phyloP scores from a whole-genome alignment of 2,329 filamentous ascomycete species.

The Knufia fluminis region DNA sequence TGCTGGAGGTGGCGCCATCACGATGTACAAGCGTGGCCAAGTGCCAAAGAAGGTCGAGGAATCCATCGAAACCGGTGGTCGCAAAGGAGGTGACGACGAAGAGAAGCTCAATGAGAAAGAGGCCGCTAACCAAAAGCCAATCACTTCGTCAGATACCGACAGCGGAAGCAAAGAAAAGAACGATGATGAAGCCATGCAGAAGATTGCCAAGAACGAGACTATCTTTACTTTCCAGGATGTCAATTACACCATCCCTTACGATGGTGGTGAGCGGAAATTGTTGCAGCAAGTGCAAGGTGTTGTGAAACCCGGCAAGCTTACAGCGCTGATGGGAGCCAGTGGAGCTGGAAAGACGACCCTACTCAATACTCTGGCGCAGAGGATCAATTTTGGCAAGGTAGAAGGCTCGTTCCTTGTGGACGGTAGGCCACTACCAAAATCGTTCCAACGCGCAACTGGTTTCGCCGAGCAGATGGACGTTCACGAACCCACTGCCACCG shows the following conservation, averaged over 20 bases:
- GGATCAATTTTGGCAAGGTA: slow-evolving; percentile 37
- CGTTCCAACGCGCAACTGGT: slow-evolving; percentile 46
- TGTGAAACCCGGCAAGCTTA: slow-evolving; percentile 66
- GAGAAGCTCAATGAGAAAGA: slow-evolving; percentile 30
- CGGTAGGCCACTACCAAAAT: slow-evolving; percentile 35
- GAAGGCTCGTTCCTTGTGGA: slow-evolving; percentile 38
- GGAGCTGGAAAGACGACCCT: slow-evolving; percentile 41
- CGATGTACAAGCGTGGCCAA: slow-evolving; percentile 62
- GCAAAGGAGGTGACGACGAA: slow-evolving; percentile 37
- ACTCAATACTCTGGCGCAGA: slow-evolving; percentile 38
- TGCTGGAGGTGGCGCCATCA: slow-evolving; percentile 70
- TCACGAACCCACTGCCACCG: slow-evolving; percentile 57
- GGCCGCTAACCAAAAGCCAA: slow-evolving; percentile 16
- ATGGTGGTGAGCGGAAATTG: slow-evolving; percentile 37
- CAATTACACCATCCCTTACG: slow-evolving; percentile 55
- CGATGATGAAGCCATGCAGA: slow-evolving; percentile 27
- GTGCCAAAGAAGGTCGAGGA: slow-evolving; percentile 50
- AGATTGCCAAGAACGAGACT: slow-evolving; percentile 55
- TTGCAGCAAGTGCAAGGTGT: slow-evolving; percentile 59
- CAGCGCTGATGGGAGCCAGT: slow-evolving; percentile 62
- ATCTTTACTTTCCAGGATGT: slow-evolving; percentile 82
- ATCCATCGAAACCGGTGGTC: slow-evolving; percentile 45
- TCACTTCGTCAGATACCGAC: slow-evolving; percentile 18
- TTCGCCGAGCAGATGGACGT: slow-evolving; percentile 58
- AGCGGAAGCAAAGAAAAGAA: slow-evolving; percentile 25